phyloP scores from a whole-genome alignment of 495 filamentous ascomycete genomes.

The Cenococcum geophilum region DNA sequence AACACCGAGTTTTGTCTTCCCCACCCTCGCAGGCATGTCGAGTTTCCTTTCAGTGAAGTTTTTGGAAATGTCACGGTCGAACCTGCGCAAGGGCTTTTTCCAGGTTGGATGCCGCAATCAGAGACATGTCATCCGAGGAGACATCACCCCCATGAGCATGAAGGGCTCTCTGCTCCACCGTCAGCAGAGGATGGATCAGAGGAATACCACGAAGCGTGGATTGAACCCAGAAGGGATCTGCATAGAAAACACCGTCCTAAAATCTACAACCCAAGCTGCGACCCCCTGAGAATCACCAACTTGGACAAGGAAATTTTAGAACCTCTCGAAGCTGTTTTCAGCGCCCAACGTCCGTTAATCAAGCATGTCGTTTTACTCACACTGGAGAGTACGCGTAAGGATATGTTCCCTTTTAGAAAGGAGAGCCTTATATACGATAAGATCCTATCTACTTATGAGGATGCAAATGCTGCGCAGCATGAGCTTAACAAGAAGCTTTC shows the following conservation, averaged over 20 bases:
- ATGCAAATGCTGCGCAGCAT: constrained; percentile 21
- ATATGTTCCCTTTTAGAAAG: constrained; percentile 45
- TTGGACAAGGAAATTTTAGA: constrained; percentile 37
- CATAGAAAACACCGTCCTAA: not conserved
- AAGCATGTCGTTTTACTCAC: constrained; percentile 44
- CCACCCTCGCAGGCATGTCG: not conserved
- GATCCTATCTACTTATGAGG: constrained; percentile 36
- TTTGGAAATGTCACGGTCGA: not conserved
- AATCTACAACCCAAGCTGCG: constrained; percentile 41
- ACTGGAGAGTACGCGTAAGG: constrained; percentile 46
- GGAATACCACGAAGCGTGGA: no score
- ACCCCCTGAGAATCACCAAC: constrained; percentile 45
- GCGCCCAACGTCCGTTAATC: constrained; percentile 37
- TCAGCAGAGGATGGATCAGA: no score
- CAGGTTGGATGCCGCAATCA: constrained; percentile 5
- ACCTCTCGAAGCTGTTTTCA: constrained; percentile 34
- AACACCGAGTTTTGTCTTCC: constrained; percentile 5
- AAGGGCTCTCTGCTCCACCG: no score
- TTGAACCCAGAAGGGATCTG: not conserved
- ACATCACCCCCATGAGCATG: not conserved
- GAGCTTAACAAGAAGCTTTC: constrained; percentile 37
- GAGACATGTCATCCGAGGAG: not conserved
- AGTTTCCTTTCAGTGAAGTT: not conserved
- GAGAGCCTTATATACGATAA: constrained; percentile 40
- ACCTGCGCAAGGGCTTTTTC: not conserved